Evolutionary conservation across 805 yeast species (phyloP), one percentile per base, ranked within the genome.

Genomic region (Ogataea henricii): DNA sequence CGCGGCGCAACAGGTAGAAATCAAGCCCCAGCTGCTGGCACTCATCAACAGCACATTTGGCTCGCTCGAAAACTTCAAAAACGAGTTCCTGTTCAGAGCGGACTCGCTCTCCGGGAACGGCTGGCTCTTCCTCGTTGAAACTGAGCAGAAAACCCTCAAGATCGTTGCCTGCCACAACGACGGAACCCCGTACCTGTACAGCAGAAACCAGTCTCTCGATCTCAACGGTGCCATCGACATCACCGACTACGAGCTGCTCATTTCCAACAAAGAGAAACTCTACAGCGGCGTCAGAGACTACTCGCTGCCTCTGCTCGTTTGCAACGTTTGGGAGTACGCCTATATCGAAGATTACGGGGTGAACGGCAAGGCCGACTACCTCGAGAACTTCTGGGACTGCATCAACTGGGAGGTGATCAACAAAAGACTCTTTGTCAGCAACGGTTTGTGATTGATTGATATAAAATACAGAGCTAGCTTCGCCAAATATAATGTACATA

Each of bases 261-360:
- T 73, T 20, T 76, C 76, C 22, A 59, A 63, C 25, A 57, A 58
- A 30, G 57, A 56, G 18, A 56, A 53, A 33, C 46, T 53, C 4
- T 44, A 44, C 21, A 50, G 58, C 23, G 67, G 68, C 17, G 74
- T 73, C 33, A 74, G 72, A 55, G 91, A 85, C 64, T 81, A 77
- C 71, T 76, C 82, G 20, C 71, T 90, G 55, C 96, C 94, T 6
- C 69, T 94, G 39, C 74, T 94, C 55, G 87, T 83, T 43, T 75
- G 90, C 54, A 89, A 83, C 67, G 76, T 87, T 56, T 91, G 97
- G 96, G 96, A 92, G 65, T 80, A 83, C 54, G 89, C 96, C n/a
- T 94, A 85, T 66, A 59, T 89, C 38, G 71, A 78, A 22, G 98
- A 94, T 67, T 92, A 85, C 68, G 96, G 97, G 40, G 76, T 88